Percentiles rank a stretch among this genome's conserved stretches.
phyloP scores from a whole-genome alignment of 1,284 basidiomycete genomes.

The Cutaneotrichosporon mucoides region DNA sequence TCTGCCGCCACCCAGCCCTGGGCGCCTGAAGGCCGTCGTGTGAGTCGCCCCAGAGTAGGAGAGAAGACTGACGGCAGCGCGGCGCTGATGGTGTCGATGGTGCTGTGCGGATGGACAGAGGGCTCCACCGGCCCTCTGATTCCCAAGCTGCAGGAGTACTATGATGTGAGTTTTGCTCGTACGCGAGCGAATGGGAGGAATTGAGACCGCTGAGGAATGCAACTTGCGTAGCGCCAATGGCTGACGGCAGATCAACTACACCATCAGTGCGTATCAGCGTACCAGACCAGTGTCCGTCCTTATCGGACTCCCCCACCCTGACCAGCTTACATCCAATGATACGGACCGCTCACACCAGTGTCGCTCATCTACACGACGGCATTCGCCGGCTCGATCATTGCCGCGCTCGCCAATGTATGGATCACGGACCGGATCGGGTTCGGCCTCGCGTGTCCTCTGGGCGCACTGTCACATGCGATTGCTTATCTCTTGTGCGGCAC shows the following conservation, averaged over 20 bases:
- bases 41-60: not conserved
- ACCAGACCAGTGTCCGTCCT: no score
- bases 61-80: conserved; percentile 1
- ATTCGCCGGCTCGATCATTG: conserved; percentile 12
- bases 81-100: conserved; percentile 15
- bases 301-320: no score
- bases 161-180: conserved; percentile 6
- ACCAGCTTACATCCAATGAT: no score
- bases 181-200: no score
- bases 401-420: conserved; percentile 52
- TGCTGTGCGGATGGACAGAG: conserved; percentile 20
- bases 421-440: conserved; percentile 59
- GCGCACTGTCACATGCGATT: conserved; percentile 8
- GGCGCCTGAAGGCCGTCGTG: not conserved
- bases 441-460: conserved; percentile 53
- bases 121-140: conserved; percentile 18
- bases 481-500: conserved; percentile 10
- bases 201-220: no score
- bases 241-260: conserved; percentile 17
- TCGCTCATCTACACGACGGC: conserved; percentile 13
- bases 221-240: no score
- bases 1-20: conserved; percentile 4
- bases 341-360: conserved; percentile 6
- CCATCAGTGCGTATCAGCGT: conserved; percentile 10
- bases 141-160: conserved; percentile 18